Percentiles rank a stretch among this genome's conserved stretches.
Conservation (phyloP, 306 rosid species). For the Prinsepia uniflora region DNA sequence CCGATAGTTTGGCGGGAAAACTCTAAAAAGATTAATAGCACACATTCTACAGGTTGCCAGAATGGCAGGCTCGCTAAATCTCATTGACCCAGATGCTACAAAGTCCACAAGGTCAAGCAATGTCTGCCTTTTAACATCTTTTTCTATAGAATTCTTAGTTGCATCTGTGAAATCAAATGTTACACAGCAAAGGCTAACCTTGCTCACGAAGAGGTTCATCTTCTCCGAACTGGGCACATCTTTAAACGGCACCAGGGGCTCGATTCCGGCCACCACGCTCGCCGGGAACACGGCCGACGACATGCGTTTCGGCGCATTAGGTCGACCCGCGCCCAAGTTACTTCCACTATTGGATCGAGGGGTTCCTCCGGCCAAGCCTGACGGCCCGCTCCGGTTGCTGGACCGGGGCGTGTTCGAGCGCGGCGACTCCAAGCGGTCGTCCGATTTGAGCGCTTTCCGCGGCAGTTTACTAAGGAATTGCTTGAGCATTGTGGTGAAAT, state of each 20-base stretch:
- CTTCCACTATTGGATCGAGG: conserved; percentile 38
- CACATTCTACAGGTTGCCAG: conserved; percentile 81
- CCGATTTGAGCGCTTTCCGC: conserved; percentile 60
- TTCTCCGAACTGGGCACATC: conserved; percentile 65
- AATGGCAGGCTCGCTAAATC: conserved; percentile 68
- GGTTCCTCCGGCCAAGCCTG: conserved; percentile 30
- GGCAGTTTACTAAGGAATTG: conserved; percentile 85
- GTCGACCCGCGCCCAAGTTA: conserved; percentile 26
- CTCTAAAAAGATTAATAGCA: conserved; percentile 72
- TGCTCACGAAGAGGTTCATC: conserved; percentile 80
- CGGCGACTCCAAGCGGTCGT: conserved; percentile 53
- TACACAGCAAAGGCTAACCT: conserved; percentile 82
- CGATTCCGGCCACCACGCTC: conserved; percentile 65
- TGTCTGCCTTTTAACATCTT: conserved; percentile 76
- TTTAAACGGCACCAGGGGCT: conserved; percentile 77
- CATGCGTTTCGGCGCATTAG: conserved; percentile 44
- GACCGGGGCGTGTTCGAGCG: conserved; percentile 39
- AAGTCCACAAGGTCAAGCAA: conserved; percentile 79
- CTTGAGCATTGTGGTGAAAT: conserved; percentile 62
- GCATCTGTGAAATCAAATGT: conserved; percentile 77
- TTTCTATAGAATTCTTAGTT: conserved; percentile 61
- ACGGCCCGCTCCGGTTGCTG: conserved; percentile 36
- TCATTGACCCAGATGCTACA: conserved; percentile 48
- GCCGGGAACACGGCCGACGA: conserved; percentile 88
- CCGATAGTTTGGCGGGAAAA: conserved; percentile 68